Conservation (phyloP, 352 stramenopile genomes). For the Phytophthora sansomeana region DNA sequence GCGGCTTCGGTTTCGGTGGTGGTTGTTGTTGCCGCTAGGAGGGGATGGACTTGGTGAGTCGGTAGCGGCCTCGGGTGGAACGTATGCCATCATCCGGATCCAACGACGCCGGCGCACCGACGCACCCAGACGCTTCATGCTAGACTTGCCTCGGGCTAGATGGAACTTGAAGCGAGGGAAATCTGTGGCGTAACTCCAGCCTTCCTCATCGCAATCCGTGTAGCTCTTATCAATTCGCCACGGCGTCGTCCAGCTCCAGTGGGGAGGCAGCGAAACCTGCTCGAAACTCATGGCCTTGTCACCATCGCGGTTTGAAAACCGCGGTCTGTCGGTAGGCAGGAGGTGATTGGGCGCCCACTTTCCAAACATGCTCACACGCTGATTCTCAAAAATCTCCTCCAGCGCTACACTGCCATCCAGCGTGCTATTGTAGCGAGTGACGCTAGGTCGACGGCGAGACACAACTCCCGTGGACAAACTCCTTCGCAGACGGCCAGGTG, state of each 20-base stretch:
- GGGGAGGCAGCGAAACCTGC: slow-evolving; percentile 67
- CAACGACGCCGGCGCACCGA: slow-evolving; percentile 81
- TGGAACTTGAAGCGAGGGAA: slow-evolving; percentile 89
- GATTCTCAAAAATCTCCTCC: slow-evolving; percentile 91
- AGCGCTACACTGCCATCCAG: slow-evolving; percentile 78
- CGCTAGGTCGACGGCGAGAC: slow-evolving; percentile 35
- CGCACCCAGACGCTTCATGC: slow-evolving; percentile 74
- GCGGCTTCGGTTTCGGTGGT: slow-evolving; percentile 26
- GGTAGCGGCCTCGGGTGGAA: slow-evolving; percentile 53
- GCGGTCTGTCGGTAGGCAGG: slow-evolving; percentile 78
- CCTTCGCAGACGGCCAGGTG: slow-evolving; percentile 18
- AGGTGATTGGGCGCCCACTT: slow-evolving; percentile 90
- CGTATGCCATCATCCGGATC: slow-evolving; percentile 89
- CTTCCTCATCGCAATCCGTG: slow-evolving; percentile 89
- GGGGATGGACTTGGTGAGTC: slow-evolving; percentile 22
- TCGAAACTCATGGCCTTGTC: slow-evolving; percentile 85
- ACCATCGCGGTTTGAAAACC: slow-evolving; percentile 86
- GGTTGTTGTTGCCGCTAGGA: background rate
- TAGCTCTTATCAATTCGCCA: slow-evolving; percentile 91
- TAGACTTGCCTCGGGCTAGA: slow-evolving; percentile 80
- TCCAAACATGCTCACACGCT: slow-evolving; percentile 88
- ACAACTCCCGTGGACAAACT: slow-evolving; percentile 19
- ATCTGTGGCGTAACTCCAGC: slow-evolving; percentile 88
- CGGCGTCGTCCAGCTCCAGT: slow-evolving; percentile 88
- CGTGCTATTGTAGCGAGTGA: slow-evolving; percentile 72